phyloP scores from a whole-genome alignment of 805 yeast genomes.

The Saturnispora silvae region DNA sequence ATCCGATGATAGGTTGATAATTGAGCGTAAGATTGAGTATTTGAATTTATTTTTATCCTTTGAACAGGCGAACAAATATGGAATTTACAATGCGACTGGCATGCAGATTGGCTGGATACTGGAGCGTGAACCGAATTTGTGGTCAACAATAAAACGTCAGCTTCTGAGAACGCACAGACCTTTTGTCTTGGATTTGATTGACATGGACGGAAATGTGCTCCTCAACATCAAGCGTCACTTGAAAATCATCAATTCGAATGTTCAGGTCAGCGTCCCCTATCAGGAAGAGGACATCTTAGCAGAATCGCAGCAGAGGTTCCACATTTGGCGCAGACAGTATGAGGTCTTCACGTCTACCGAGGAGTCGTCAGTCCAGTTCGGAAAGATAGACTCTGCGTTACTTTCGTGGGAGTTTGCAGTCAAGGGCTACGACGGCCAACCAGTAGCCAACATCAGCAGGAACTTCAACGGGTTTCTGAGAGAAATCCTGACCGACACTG shows the following conservation, averaged over 20 bases:
- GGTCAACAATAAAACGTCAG: slow-evolving; percentile 70
- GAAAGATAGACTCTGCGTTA: slow-evolving; percentile 78
- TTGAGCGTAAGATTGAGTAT: slow-evolving; percentile 81
- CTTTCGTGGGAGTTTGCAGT: slow-evolving; percentile 82
- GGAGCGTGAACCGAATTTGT: slow-evolving; percentile 67
- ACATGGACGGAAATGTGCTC: slow-evolving; percentile 47
- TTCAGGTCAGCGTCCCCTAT: slow-evolving; percentile 55
- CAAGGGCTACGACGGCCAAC: slow-evolving; percentile 41
- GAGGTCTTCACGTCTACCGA: slow-evolving; percentile 50
- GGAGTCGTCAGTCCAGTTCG: slow-evolving; percentile 60
- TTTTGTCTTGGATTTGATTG: slow-evolving; percentile 61
- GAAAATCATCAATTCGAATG: slow-evolving; percentile 80
- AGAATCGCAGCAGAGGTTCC: slow-evolving; percentile 90
- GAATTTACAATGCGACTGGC: slow-evolving; percentile 64
- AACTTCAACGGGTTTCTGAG: slow-evolving; percentile 94
- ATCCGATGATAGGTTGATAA: no score
- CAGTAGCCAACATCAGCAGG: slow-evolving; percentile 72
- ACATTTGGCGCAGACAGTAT: slow-evolving; percentile 83
- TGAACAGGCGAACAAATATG: slow-evolving; percentile 82
- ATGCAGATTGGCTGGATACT: slow-evolving; percentile 67
- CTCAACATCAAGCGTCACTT: slow-evolving; percentile 73
- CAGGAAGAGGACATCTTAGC: slow-evolving; percentile 47
- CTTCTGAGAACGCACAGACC: slow-evolving; percentile 81
- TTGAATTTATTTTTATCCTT: slow-evolving; percentile 82
- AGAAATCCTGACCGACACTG: slow-evolving; percentile 90